These are phyloP conservation scores for Neckera pumila DNA, from an alignment of 225 moss, liverwort and hornwort genomes.

Conservation along the genomic window DNA sequence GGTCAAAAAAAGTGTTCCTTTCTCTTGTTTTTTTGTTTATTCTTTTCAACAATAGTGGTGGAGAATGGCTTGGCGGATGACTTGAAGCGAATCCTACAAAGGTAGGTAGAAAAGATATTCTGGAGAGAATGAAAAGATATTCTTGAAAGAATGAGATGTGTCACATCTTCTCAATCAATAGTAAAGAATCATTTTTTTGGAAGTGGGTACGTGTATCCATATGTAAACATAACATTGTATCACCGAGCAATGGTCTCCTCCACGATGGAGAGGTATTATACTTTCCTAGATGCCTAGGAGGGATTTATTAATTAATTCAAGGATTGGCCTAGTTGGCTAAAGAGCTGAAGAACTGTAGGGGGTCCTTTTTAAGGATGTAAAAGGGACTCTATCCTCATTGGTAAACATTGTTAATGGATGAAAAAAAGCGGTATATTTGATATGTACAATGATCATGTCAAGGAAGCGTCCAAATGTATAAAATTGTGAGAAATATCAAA, in stretches of 20 bases:
- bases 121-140: not conserved
- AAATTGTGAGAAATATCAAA: not conserved
- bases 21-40: not conserved
- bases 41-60: not conserved
- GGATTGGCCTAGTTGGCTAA: too few relatives aligned
- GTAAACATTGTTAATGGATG: too few relatives aligned
- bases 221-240: not conserved
- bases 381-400: too few relatives aligned
- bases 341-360: too few relatives aligned
- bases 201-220: not conserved
- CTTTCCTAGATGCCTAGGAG: too few relatives aligned
- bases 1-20: not conserved
- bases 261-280: too few relatives aligned
- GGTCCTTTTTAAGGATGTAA: too few relatives aligned
- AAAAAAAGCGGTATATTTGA: too few relatives aligned
- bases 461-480: not conserved
- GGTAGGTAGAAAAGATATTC: not conserved
- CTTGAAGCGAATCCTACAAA: not conserved
- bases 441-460: too few relatives aligned
- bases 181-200: too few relatives aligned
- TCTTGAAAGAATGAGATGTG: not conserved
- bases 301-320: too few relatives aligned
- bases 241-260: too few relatives aligned
- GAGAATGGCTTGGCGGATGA: not conserved
- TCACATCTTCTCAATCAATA: not conserved